Evolutionary conservation across 2,329 filamentous ascomycete genomes (phyloP), one percentile per base, ranked within the genome.

Genomic region (Macrophomina pseudophaseolina): DNA sequence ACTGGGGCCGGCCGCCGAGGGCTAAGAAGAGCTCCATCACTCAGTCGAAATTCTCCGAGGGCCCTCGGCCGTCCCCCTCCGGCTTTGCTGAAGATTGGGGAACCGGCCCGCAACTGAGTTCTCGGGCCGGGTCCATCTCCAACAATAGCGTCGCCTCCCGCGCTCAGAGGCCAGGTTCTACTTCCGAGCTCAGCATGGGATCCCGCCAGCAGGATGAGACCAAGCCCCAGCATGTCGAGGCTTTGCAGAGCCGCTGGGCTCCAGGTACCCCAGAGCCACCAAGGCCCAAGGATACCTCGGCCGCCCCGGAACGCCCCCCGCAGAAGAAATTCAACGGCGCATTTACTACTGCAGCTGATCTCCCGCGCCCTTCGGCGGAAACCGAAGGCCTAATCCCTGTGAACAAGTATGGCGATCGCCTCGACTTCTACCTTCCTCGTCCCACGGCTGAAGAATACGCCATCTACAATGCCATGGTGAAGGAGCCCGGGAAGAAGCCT

Each of bases 321-420:
- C 11, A 18, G 1, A 65, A 48, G 40, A 65, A 40, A 11, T 49
- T 49, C 44, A 59, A 23, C 16, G 32, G 44, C 5, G 52, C 52
- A 8, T 65, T 65, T 42, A 49, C 42, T 7, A 65, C 64, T 32
- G 64, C 64, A 7, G 64, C 64, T 8, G 51, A 65, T 23, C 53
- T 65, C 28, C 64, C 64, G n/a, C 64, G 64, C 11, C 54, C 54
- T 6, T 53, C 64, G 2, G 42, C 66, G 2, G 60, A 65, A 38
- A 65, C 62, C 5, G 63, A 65, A 60, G 64, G 71, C 64, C 66
- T 74, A 67, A 81, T 86, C 5, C 77, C 83, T 1, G 69, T 86
- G 52, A 86, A 86, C 72, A 80, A 77, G 54, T 70, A 78, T 11
- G 76, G 76, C 1, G 77, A 85, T 14, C 83, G 85, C 5, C 72